Evolutionary conservation across 257 asterid species (phyloP), one percentile per base, ranked within the genome.

Genomic region (Catharanthus roseus): DNA sequence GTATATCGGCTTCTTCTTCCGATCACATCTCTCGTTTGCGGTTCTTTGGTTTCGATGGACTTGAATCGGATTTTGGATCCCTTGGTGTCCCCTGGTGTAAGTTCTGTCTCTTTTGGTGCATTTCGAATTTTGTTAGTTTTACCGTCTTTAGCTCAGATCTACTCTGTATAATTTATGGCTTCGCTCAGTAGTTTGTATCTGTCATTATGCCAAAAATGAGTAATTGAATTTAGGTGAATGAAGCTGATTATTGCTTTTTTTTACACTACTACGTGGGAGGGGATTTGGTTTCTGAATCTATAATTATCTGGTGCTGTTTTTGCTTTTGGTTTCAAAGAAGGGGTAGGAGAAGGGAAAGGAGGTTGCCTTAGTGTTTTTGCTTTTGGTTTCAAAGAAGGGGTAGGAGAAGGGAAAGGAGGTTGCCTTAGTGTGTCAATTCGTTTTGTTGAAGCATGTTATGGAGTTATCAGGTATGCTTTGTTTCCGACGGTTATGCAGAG

Each of bases 51-150:
- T 89, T 88, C 66, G 95, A 91, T 49, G 90, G 80, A 6, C 81
- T 83, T 55, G 96, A 88, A 60, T 85, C 99, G 24, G 97, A 95
- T 79, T 95, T 91, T 70, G 97, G 95, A 81, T 86, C 91, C 78
- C 96, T 95, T 39, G 99, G 99, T 41, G 97, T 95, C 77, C 97
- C 97, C 81, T 95, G 96, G 95, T 95, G 99, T 95, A 88, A 83
- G 96, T 72, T 57, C 18, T 69, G 6, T 18, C 18, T 33, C 53
- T 29, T 5, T 29, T 42, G 50, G 12, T 18, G 9, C 55, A 33
- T 58, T 36, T 51, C n/a, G 0, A 10, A 10, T 23, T 45, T 24
- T 29, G 2, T 64, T 16, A 10, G 31, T 41, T 18, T 38, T 60
- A 16, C 4, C 45, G 11, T 26, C 1, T 57, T n/a, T 65, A 64